Conservation (phyloP, 371 early-diverging fungal species). For the Mucor velutinosus region DNA sequence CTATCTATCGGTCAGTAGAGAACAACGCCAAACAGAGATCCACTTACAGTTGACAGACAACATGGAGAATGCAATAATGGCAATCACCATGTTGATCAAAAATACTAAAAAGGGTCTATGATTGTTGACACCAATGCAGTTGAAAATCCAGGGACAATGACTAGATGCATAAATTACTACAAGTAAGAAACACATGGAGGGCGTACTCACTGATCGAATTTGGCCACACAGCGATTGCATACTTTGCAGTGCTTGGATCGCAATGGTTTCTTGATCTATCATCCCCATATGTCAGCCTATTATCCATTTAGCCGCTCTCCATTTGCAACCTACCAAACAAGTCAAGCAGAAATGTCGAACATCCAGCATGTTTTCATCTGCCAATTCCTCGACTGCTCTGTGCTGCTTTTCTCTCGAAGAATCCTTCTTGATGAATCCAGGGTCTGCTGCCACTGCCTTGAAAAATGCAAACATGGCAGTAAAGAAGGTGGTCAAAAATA, state of each 20-base stretch:
- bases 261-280: slow-evolving; percentile 79
- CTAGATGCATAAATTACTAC: slow-evolving; percentile 24
- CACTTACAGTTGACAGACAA: slow-evolving; percentile 71
- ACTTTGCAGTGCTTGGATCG: slow-evolving; percentile 98
- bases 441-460: slow-evolving; percentile 73
- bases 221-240: slow-evolving; percentile 97
- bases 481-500: slow-evolving; percentile 61
- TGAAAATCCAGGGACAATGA: slow-evolving; percentile 98
- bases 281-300: not conserved
- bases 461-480: slow-evolving; percentile 74
- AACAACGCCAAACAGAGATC: not conserved
- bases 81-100: slow-evolving; percentile 60
- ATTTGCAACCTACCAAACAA: slow-evolving; percentile 54
- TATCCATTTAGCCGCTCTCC: not conserved
- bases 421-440: slow-evolving; percentile 76
- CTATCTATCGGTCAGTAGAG: slow-evolving; percentile 7
- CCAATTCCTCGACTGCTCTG: slow-evolving; percentile 64
- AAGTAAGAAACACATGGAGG: not conserved
- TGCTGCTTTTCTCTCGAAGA: slow-evolving; percentile 46
- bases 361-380: slow-evolving; percentile 72
- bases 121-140: slow-evolving; percentile 85
- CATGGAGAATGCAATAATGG: slow-evolving; percentile 60
- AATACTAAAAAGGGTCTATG: slow-evolving; percentile 87
- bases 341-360: slow-evolving; percentile 82
- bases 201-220: slow-evolving; percentile 90